Percentiles rank a stretch among this genome's conserved stretches.
phyloP scores from a whole-genome alignment of 164 flowering plant species.

The Magnolia sinica region DNA sequence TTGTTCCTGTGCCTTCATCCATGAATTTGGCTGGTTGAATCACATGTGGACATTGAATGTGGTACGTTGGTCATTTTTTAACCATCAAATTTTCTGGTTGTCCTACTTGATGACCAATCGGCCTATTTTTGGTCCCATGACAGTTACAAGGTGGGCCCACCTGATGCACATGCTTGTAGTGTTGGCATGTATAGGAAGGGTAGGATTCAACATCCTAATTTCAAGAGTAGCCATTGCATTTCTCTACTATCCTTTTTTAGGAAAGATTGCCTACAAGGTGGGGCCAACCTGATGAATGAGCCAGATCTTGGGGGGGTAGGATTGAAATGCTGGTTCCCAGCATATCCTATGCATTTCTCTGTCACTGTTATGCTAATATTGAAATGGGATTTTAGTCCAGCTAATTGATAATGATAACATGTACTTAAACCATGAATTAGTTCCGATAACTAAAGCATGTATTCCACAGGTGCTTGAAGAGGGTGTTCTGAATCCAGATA shows the following conservation, averaged over 20 bases:
- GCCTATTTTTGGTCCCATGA: background rate
- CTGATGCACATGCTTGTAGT: background rate
- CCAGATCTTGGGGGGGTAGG: too few relatives aligned
- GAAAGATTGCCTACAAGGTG: too few relatives aligned
- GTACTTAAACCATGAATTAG: too few relatives aligned
- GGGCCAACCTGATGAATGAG: too few relatives aligned
- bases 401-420: too few relatives aligned
- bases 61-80: too few relatives aligned
- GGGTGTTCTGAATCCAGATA: constrained; percentile 95
- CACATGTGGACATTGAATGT: background rate
- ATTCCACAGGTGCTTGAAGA: constrained; percentile 85
- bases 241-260: too few relatives aligned
- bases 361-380: too few relatives aligned
- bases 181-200: background rate
- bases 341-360: too few relatives aligned
- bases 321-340: too few relatives aligned
- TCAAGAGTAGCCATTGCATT: too few relatives aligned
- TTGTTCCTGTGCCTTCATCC: background rate
- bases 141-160: background rate
- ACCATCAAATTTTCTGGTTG: background rate
- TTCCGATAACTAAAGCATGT: background rate
- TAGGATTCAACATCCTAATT: background rate
- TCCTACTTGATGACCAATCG: background rate
- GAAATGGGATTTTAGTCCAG: too few relatives aligned
- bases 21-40: background rate